Conservation (phyloP, 2,329 filamentous ascomycete genomes). For the Trichoderma atrobrunneum region DNA sequence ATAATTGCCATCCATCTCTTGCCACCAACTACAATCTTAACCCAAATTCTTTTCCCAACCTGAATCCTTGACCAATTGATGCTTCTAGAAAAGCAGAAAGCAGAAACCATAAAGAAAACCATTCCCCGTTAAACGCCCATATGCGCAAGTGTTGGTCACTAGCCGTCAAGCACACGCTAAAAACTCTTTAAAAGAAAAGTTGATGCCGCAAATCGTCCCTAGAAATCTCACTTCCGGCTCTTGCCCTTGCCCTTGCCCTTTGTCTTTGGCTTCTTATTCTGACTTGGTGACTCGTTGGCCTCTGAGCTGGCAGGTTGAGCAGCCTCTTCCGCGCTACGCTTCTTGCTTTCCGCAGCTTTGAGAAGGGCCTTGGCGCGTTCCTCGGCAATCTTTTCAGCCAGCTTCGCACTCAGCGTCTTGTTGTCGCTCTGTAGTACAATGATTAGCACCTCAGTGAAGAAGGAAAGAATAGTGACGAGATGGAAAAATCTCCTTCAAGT, state of each 20-base stretch:
- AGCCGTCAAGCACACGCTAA: background rate
- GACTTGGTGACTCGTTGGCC: slow-evolving; percentile 27
- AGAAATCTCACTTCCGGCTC: background rate
- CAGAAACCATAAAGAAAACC: background rate
- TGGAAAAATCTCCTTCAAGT: background rate
- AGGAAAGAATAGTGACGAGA: too few relatives aligned
- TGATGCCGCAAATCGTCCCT: background rate
- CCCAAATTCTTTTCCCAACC: background rate
- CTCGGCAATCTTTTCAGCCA: slow-evolving; percentile 56
- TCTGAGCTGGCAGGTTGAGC: slow-evolving; percentile 26
- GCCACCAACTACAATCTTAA: background rate
- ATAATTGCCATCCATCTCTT: background rate
- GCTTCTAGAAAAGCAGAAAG: background rate
- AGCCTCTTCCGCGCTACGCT: slow-evolving; percentile 40
- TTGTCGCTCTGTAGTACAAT: slow-evolving; percentile 44
- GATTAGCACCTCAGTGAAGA: slow-evolving; percentile 13
- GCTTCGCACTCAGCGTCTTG: slow-evolving; percentile 49
- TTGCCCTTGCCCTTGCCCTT: slow-evolving; percentile 31
- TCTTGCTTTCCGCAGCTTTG: slow-evolving; percentile 45
- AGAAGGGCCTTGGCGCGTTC: slow-evolving; percentile 53
- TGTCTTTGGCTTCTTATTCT: slow-evolving; percentile 35
- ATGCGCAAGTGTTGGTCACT: background rate
- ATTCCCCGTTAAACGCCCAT: background rate
- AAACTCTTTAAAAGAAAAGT: background rate
- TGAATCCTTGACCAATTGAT: background rate